Conservation (phyloP, 345 rosid species). For the Corchorus capsularis region DNA sequence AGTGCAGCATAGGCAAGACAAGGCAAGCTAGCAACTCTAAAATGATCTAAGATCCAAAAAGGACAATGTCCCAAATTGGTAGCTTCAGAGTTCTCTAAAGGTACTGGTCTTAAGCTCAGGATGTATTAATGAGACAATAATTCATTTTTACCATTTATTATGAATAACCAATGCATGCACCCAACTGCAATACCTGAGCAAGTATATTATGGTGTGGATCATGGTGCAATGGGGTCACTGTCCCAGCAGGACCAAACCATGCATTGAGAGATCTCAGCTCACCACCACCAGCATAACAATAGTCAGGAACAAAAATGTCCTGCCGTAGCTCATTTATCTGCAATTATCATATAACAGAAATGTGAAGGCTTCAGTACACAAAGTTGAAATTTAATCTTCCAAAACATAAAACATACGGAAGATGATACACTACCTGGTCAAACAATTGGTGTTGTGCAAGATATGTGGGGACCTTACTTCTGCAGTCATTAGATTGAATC, state of each 20-base stretch:
- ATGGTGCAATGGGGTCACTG: slow-evolving; percentile 95
- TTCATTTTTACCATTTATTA: background rate
- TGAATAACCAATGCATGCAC: background rate
- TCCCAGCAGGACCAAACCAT: slow-evolving; percentile 97
- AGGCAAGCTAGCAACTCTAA: background rate
- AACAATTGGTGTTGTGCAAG: slow-evolving; percentile 96
- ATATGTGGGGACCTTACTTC: slow-evolving; percentile 62
- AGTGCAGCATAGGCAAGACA: background rate
- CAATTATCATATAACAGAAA: slow-evolving; percentile 28
- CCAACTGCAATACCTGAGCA: slow-evolving; percentile 70
- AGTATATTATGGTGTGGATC: slow-evolving; percentile 98
- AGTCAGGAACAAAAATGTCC: slow-evolving; percentile 89
- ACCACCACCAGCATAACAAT: slow-evolving; percentile 94
- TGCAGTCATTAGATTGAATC: slow-evolving; percentile 49
- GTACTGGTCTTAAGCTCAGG: background rate
- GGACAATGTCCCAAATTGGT: background rate
- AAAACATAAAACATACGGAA: background rate
- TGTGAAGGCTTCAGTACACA: slow-evolving; percentile 21
- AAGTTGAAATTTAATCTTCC: slow-evolving; percentile 4
- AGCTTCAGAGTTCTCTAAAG: slow-evolving; percentile 2
- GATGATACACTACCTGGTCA: slow-evolving; percentile 63
- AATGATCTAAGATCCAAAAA: slow-evolving; percentile 2
- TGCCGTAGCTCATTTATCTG: slow-evolving; percentile 82
- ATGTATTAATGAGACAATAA: background rate
- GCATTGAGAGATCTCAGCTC: slow-evolving; percentile 87